Conservation (phyloP, 139 green algal species). For the Auxenochlorella protothecoides region DNA sequence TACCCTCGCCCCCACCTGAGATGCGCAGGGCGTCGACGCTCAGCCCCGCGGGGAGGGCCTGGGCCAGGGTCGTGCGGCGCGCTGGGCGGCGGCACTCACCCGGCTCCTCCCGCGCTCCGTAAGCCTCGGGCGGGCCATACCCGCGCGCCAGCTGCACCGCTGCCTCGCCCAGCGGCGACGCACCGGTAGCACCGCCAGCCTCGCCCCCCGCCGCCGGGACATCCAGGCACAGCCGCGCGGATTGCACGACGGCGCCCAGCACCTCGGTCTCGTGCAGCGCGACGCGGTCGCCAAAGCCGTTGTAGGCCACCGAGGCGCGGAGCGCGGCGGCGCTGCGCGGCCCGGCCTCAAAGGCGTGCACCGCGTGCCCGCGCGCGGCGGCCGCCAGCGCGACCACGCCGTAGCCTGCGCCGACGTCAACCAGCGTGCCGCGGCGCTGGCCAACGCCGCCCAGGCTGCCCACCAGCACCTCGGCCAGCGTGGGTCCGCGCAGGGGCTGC, state of each 20-base stretch:
- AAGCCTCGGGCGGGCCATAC: too few species aligned
- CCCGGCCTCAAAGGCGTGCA: constrained; percentile 60
- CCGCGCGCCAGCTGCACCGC: constrained; percentile 19
- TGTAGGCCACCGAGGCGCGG: constrained; percentile 43
- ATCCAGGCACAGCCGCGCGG: too few species aligned
- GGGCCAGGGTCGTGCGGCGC: too few species aligned
- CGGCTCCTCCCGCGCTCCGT: too few species aligned
- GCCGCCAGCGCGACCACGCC: constrained; percentile 69
- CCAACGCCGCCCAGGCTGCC: constrained; percentile 39
- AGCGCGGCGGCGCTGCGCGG: constrained; percentile 39
- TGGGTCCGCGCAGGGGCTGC: constrained; percentile 34
- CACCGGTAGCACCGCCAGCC: constrained; percentile 8
- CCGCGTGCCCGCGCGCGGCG: constrained; percentile 50
- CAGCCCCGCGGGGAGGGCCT: too few species aligned
- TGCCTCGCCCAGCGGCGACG: constrained; percentile 18
- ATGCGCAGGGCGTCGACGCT: too few species aligned
- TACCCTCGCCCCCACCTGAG: too few species aligned
- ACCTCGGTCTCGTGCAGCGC: too few species aligned
- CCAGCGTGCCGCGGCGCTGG: constrained; percentile 22
- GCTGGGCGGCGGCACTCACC: too few species aligned
- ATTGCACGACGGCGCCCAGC: too few species aligned
- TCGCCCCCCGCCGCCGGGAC: too few species aligned
- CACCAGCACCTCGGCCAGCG: constrained; percentile 63
- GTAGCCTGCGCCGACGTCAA: constrained; percentile 69
- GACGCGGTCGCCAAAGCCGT: constrained; percentile 41